Conservation (phyloP, 495 filamentous ascomycete genomes). For the Podospora pseudopauciseta region DNA sequence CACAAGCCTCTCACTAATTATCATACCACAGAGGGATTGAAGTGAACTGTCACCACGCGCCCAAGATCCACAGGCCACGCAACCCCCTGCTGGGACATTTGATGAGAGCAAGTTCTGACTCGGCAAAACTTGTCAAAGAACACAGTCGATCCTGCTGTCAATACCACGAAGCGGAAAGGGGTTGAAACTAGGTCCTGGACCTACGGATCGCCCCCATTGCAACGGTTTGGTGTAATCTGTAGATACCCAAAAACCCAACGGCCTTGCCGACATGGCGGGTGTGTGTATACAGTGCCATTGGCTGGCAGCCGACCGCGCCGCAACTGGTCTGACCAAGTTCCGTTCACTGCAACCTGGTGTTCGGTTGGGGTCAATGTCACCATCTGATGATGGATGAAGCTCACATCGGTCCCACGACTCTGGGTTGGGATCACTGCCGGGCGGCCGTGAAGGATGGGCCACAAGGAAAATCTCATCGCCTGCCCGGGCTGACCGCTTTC, state of each 20-base stretch:
- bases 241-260: background rate
- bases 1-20: background rate
- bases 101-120: background rate
- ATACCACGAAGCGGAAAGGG: background rate
- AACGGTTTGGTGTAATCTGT: background rate
- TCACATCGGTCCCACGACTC: background rate
- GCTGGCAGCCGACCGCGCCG: slow-evolving; percentile 8
- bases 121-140: background rate
- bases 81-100: background rate
- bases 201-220: background rate
- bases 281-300: slow-evolving; percentile 8
- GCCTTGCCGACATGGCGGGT: slow-evolving; percentile 6
- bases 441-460: background rate
- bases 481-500: background rate
- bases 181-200: background rate
- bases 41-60: background rate
- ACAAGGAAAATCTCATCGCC: background rate
- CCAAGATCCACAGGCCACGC: background rate
- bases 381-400: slow-evolving; percentile 1
- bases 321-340: slow-evolving; percentile 2
- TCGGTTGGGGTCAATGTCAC: slow-evolving; percentile 10
- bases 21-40: background rate
- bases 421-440: slow-evolving; percentile 5
- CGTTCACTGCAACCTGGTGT: background rate
- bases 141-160: background rate